Conservation (phyloP, 1,284 basidiomycete genomes). For the Ganoderma lingzhi region DNA sequence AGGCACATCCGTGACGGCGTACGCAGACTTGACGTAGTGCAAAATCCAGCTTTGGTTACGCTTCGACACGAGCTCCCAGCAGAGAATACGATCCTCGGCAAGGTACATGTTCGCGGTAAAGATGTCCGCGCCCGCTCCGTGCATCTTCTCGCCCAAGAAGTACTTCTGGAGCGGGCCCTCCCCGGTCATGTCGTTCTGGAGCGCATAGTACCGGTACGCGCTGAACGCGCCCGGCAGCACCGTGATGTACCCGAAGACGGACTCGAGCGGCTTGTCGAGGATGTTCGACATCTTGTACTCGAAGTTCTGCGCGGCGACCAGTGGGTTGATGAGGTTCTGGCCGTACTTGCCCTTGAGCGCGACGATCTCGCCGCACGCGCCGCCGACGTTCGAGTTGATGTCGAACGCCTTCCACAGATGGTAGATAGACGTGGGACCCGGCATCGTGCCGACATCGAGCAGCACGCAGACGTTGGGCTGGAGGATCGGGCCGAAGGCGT, state of each 20-base stretch:
- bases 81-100: constrained; percentile 91
- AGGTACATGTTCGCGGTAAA: constrained; percentile 97
- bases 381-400: constrained; percentile 94
- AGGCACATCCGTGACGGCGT: constrained; percentile 92
- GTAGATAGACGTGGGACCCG: constrained; percentile 90
- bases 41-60: constrained; percentile 87
- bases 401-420: constrained; percentile 98
- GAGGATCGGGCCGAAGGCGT: constrained; percentile 81
- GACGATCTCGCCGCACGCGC: constrained; percentile 97
- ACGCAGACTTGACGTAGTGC: constrained; percentile 94
- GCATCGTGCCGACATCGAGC: constrained; percentile 95
- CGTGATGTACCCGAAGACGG: constrained; percentile 91
- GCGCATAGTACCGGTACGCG: constrained; percentile 90
- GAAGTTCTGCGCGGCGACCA: constrained; percentile 93
- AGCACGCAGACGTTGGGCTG: constrained; percentile 93
- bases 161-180: constrained; percentile 94
- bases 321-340: constrained; percentile 81
- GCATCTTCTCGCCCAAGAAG: constrained; percentile 95
- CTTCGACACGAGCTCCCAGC: constrained; percentile 95
- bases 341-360: constrained; percentile 89
- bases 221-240: constrained; percentile 95
- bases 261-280: constrained; percentile 88
- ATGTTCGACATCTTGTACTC: constrained; percentile 99
- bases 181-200: constrained; percentile 86
- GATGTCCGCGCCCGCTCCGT: constrained; percentile 87